Conservation (phyloP, 2,329 filamentous ascomycete genomes). For the Fusarium anthophilum region DNA sequence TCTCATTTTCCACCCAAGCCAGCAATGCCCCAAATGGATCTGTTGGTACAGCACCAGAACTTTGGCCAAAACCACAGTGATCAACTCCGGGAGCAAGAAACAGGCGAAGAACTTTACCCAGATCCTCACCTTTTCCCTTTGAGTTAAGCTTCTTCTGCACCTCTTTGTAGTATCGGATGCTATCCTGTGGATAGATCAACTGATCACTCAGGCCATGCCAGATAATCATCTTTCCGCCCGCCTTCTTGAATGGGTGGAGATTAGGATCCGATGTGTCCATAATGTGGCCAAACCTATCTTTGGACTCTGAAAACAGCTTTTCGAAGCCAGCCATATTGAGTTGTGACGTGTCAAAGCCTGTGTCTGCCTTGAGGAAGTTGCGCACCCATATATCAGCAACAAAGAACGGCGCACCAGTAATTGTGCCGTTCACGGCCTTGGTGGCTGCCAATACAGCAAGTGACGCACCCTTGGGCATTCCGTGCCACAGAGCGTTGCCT, state of each 20-base stretch:
- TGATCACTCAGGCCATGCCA: background rate
- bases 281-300: background rate
- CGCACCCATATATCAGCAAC: background rate
- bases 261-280: background rate
- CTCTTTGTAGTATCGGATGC: background rate
- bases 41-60: background rate
- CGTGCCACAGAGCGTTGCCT: background rate
- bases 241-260: background rate
- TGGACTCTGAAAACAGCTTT: background rate
- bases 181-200: background rate
- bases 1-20: background rate
- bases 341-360: background rate
- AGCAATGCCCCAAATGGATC: background rate
- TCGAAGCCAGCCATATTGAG: background rate
- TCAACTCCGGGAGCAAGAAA: background rate
- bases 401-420: background rate
- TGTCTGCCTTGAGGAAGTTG: background rate
- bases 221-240: background rate
- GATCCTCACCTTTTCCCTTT: background rate
- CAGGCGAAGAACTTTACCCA: background rate
- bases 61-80: background rate
- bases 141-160: accelerated
- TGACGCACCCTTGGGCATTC: background rate
- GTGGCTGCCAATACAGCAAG: background rate
- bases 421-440: background rate